Evolutionary conservation across 2,329 filamentous ascomycete species (phyloP).

Genomic region (Paramyrothecium roridum): DNA sequence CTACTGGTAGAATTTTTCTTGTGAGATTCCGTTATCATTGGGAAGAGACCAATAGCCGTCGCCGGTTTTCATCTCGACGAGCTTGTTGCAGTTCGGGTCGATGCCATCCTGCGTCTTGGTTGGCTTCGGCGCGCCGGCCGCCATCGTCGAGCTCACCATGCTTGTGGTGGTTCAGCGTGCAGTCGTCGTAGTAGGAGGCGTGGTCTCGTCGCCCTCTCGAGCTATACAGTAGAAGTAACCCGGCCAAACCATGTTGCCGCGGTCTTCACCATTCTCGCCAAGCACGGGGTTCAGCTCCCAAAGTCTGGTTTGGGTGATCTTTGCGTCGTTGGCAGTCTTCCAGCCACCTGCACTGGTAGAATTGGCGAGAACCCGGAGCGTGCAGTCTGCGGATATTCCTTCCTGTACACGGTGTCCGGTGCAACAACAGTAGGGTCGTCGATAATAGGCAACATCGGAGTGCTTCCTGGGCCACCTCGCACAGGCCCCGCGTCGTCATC

Average conservation of each 20-base stretch:
- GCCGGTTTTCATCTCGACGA: too few species aligned
- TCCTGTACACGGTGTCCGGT: conserved; percentile 3
- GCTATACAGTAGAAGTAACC: conserved; percentile 18
- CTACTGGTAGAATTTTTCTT: conserved; percentile 7
- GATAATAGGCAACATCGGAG: conserved; percentile 4
- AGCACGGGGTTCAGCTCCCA: conserved; percentile 13
- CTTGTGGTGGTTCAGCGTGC: too few species aligned
- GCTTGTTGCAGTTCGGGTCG: too few species aligned
- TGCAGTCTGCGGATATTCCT: conserved; percentile 4
- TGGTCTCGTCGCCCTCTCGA: too few species aligned
- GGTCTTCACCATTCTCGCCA: conserved; percentile 17
- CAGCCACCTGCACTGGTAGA: conserved; percentile 3
- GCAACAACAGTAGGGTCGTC: not conserved
- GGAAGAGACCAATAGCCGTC: not conserved
- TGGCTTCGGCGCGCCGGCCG: too few species aligned
- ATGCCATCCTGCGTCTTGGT: too few species aligned
- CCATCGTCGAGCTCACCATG: too few species aligned
- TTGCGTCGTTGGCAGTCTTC: conserved; percentile 4
- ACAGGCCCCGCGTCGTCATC: conserved; percentile 6
- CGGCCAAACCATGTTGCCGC: conserved; percentile 15
- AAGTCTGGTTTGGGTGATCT: conserved; percentile 6
- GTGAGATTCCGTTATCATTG: conserved; percentile 4
- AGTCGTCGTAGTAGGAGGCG: too few species aligned
- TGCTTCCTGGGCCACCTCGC: conserved; percentile 8
- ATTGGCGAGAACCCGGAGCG: conserved; percentile 2